A percentile compares a stretch with the other conserved stretches of the same genome.
phyloP scores from a whole-genome alignment of 106 monocot species.

The Apostasia ramifera region DNA sequence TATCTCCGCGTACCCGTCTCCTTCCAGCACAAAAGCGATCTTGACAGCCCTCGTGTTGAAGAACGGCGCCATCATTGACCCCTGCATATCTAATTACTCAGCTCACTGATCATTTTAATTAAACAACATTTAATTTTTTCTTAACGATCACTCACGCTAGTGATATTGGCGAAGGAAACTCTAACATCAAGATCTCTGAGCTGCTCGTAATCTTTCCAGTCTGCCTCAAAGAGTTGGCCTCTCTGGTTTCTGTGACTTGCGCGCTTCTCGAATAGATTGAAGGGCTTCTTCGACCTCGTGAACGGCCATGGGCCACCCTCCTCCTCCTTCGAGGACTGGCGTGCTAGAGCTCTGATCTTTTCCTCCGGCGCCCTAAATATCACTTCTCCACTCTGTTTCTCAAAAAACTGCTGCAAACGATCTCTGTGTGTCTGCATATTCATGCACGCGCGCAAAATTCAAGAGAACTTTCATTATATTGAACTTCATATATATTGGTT shows the following conservation, averaged over 20 bases:
- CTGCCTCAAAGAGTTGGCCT: slow-evolving; percentile 35
- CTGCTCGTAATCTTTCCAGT: slow-evolving; percentile 32
- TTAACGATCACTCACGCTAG: slow-evolving; percentile 8
- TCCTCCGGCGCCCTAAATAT: slow-evolving; percentile 48
- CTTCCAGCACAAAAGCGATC: slow-evolving; percentile 41
- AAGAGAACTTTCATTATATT: neutral
- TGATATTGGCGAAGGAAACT: slow-evolving; percentile 50
- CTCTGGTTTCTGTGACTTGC: slow-evolving; percentile 35
- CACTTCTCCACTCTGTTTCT: slow-evolving; percentile 22
- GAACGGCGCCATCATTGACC: slow-evolving; percentile 55
- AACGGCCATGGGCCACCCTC: slow-evolving; percentile 17
- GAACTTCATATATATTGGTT: neutral
- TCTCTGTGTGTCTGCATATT: slow-evolving; percentile 27
- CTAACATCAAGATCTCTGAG: slow-evolving; percentile 40
- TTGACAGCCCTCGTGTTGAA: slow-evolving; percentile 53
- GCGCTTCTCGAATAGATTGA: slow-evolving; percentile 37
- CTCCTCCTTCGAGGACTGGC: neutral
- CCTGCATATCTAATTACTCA: slow-evolving; percentile 6
- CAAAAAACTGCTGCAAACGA: slow-evolving; percentile 29
- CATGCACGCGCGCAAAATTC: neutral
- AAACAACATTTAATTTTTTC: neutral
- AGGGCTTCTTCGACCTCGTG: slow-evolving; percentile 18
- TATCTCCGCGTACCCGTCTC: slow-evolving; percentile 56
- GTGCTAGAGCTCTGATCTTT: slow-evolving; percentile 37
- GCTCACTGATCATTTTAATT: neutral